A percentile compares a stretch with the other conserved stretches of the same genome.
Conservation (phyloP, 768 basidiomycete species). For the Mycena epipterygia region DNA sequence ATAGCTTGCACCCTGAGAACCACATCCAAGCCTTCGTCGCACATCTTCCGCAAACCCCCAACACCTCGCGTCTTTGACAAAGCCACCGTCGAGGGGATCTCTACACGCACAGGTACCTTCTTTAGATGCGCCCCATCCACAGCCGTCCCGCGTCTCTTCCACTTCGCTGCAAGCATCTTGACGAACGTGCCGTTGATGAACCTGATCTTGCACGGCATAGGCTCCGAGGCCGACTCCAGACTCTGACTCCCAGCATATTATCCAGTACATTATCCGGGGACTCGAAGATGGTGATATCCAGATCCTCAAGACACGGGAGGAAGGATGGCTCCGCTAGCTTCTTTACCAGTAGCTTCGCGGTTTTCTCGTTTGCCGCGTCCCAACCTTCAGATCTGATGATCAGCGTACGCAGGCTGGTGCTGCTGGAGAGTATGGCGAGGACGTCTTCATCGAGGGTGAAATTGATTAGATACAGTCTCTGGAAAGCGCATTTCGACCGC, state of each 20-base stretch:
- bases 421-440: slow-evolving; percentile 9
- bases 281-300: not conserved
- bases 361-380: not conserved
- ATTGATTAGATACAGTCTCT: slow-evolving; percentile 5
- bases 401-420: not conserved
- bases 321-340: slow-evolving; percentile 22
- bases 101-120: not conserved
- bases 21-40: slow-evolving; percentile 25
- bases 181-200: slow-evolving; percentile 25
- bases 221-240: not conserved
- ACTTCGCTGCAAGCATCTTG: slow-evolving; percentile 13
- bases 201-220: not conserved
- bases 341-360: not conserved
- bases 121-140: not conserved
- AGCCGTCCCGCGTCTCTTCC: not conserved
- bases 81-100: slow-evolving; percentile 14
- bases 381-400: not conserved
- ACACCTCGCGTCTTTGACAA: slow-evolving; percentile 16
- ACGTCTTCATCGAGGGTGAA: not conserved
- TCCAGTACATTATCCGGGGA: too few species aligned
- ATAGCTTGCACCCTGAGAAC: not conserved
- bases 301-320: slow-evolving; percentile 22
- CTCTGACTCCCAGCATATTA: too few species aligned
- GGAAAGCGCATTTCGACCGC: slow-evolving; percentile 21
- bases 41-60: slow-evolving; percentile 13